Evolutionary conservation across 306 rosid species (phyloP).

Genomic region (Medicago truncatula): DNA sequence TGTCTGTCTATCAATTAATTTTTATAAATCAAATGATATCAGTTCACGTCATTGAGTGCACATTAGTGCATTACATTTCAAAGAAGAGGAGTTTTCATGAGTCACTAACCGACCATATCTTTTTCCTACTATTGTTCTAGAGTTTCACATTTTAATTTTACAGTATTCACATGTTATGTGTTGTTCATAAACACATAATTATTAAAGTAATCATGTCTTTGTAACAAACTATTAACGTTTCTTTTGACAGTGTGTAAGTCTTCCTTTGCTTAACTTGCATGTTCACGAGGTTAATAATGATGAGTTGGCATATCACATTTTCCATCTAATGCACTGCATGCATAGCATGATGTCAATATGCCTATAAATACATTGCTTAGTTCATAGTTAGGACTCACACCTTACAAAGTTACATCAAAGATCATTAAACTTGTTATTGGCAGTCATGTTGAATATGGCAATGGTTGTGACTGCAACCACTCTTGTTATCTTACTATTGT

Average conservation of each 20-base stretch:
- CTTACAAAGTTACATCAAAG: constrained; percentile 2
- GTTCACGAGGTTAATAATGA: background rate
- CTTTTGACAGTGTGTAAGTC: background rate
- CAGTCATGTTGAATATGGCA: constrained; percentile 23
- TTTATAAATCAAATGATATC: background rate
- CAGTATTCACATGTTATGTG: background rate
- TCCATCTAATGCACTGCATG: background rate
- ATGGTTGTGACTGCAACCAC: constrained; percentile 1
- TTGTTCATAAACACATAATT: background rate
- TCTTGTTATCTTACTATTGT: constrained; percentile 28
- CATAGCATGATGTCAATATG: background rate
- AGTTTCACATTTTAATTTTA: background rate
- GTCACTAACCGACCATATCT: background rate
- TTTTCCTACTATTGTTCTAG: background rate
- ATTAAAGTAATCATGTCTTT: background rate
- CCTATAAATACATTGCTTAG: background rate
- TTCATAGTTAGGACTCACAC: background rate
- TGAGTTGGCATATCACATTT: constrained; percentile 3
- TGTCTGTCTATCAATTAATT: no score
- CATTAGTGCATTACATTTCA: background rate
- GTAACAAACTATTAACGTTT: constrained; percentile 8
- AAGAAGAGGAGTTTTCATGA: background rate
- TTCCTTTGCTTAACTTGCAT: background rate
- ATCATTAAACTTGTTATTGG: background rate
- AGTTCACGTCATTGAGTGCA: background rate